A percentile compares a stretch with the other conserved stretches of the same genome.
These are phyloP conservation scores for Sextonia rubra DNA, from an alignment of 164 flowering plant species.

Conservation along the genomic window DNA sequence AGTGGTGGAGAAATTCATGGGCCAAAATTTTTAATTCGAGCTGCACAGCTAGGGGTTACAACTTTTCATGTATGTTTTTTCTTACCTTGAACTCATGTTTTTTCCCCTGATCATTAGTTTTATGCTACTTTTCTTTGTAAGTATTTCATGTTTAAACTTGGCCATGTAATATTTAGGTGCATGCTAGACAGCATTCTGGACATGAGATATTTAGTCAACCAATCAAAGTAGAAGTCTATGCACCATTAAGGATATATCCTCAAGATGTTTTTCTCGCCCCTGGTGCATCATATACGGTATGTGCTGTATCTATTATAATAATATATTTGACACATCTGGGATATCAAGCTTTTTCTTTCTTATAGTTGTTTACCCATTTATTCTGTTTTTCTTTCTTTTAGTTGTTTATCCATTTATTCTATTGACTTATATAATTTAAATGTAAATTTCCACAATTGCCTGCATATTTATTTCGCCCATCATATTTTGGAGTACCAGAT, in stretches of 20 bases:
- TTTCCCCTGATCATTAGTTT: not conserved
- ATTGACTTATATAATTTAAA: too few relatives aligned
- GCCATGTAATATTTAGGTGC: conserved; percentile 47
- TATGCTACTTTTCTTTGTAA: not conserved
- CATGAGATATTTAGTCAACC: conserved; percentile 61
- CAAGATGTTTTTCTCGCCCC: conserved; percentile 67
- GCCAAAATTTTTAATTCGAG: conserved; percentile 50
- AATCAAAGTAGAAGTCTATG: conserved; percentile 80
- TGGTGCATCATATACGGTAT: conserved; percentile 84
- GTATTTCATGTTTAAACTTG: conserved; percentile 1
- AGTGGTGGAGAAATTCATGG: conserved; percentile 24
- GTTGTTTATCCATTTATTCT: too few relatives aligned
- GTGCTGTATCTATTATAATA: conserved; percentile 4
- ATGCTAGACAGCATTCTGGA: conserved; percentile 69
- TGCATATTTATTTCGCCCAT: too few relatives aligned
- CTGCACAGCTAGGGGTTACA: conserved; percentile 61
- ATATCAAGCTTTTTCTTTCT: not conserved
- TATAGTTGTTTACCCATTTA: not conserved
- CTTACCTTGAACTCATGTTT: not conserved
- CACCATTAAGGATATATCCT: conserved; percentile 67
- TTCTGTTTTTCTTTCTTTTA: too few relatives aligned
- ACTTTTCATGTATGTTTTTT: conserved; percentile 57
- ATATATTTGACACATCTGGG: not conserved
- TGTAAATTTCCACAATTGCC: not conserved
- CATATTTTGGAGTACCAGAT: too few relatives aligned